Conservation (phyloP, 2,329 filamentous ascomycete species). For the Daldinia sp. region DNA sequence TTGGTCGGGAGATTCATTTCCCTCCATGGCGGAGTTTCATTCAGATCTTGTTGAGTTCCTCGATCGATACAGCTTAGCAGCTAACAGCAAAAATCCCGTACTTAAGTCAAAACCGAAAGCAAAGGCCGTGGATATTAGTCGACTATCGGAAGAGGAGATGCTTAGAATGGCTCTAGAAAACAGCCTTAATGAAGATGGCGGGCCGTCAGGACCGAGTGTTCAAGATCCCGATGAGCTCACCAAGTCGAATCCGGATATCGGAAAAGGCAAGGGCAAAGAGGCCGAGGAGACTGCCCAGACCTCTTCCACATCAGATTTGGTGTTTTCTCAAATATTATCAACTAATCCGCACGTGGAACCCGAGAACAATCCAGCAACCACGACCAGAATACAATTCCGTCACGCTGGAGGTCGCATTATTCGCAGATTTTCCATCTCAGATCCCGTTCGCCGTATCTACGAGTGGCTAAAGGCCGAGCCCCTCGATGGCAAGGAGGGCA, state of each 20-base stretch:
- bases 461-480: constrained; percentile 96
- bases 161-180: constrained; percentile 91
- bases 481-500: constrained; percentile 78
- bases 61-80: constrained; percentile 92
- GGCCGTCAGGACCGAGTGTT: constrained; percentile 59
- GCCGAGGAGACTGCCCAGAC: constrained; percentile 41
- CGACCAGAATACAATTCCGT: constrained; percentile 91
- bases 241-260: constrained; percentile 62
- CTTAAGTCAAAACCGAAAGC: constrained; percentile 77
- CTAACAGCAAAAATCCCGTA: constrained; percentile 91
- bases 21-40: constrained; percentile 80
- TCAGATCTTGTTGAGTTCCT: constrained; percentile 94
- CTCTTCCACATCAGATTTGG: constrained; percentile 37
- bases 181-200: constrained; percentile 71
- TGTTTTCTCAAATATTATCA: constrained; percentile 76
- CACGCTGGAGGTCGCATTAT: constrained; percentile 87
- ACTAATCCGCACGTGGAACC: constrained; percentile 82
- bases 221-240: constrained; percentile 90
- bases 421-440: constrained; percentile 79
- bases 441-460: constrained; percentile 83
- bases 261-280: constrained; percentile 61
- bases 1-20: constrained; percentile 86
- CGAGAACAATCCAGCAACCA: constrained; percentile 70
- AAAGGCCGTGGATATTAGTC: constrained; percentile 77
- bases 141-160: constrained; percentile 98